Base-by-base conservation (phyloP, 73 alveolate genomes). In the Paramecium pentaurelia region DNA sequence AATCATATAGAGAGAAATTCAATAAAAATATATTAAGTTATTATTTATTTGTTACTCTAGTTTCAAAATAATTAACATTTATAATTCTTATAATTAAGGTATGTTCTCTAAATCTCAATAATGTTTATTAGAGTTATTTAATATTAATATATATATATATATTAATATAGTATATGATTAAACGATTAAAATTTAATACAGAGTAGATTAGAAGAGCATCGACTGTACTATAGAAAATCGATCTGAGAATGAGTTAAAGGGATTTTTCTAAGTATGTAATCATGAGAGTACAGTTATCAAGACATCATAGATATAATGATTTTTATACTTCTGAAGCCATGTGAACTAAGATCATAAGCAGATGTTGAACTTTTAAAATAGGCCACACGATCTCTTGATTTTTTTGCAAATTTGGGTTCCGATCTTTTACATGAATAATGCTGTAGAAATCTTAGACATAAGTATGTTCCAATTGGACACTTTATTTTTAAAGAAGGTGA, bases 221-320 rank as follows among this genome's bases (percentile, higher is more conserved):
- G 36, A 80, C 28, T 80, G 77, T 80, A 25, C 49, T 80, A 44
- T 25, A 27, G 32, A 45, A 25, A 47, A 42, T 80, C 6, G 91
- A 80, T 36, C 32, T 80, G 30, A 22, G 77, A 32, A 42, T 32
- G 60, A 37, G 60, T 37, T 25, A 37, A 38, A 73, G 47, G 47
- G 60, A 73, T 73, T 73, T 20, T 36, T 34, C 60, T 32, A 37
- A 73, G 87, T 73, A 37, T 73, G 87, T 37, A 73, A 37, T 36
- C 87, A 34, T 73, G 37, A 20, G 40, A 73, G 60, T 73, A 73
- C 34, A 73, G 87, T 80, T 45, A 80, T 49, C 20, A 40, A 28
- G 91, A 80, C 44, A 49, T 80, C 44, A 47, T 80, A 80, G 91
- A 80, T 44, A 80, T 80, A 9, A 80, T 80, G 77, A 80, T 45